Evolutionary conservation across 768 basidiomycete species (phyloP).

Genomic region (Russula foetens): DNA sequence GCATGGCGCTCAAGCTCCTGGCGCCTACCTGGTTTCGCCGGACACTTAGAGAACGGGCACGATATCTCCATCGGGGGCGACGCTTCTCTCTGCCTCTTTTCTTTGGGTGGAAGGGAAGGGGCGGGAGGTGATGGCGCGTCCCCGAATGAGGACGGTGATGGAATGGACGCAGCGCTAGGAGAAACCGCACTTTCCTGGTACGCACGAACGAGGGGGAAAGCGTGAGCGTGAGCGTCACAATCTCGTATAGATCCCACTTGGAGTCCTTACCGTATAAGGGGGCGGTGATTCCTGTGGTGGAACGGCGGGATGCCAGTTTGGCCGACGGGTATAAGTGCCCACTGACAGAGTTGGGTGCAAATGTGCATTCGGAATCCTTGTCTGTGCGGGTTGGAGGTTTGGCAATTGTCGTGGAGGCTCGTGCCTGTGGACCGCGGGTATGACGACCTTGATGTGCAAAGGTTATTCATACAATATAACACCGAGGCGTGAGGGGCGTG

Average conservation of each 20-base stretch:
- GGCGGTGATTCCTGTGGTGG: background rate
- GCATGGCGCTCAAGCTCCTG: conserved; percentile 2
- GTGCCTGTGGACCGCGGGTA: background rate
- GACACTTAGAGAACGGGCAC: background rate
- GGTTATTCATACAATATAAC: background rate
- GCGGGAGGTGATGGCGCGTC: too few relatives aligned
- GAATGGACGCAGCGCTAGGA: too few relatives aligned
- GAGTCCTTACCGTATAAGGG: background rate
- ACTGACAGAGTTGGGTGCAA: background rate
- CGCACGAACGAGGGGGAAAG: too few relatives aligned
- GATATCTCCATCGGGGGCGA: background rate
- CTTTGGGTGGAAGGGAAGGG: too few relatives aligned
- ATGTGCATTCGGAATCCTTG: background rate
- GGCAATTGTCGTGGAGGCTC: background rate
- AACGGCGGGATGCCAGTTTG: background rate
- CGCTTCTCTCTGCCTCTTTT: background rate
- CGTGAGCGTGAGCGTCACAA: too few relatives aligned
- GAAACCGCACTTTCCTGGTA: background rate
- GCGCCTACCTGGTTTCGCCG: background rate
- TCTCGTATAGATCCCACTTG: background rate
- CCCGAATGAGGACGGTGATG: too few relatives aligned
- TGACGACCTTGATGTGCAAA: background rate
- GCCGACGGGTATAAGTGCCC: background rate
- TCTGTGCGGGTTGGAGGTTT: background rate
- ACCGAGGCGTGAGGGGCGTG: background rate